Percentiles rank a stretch among this genome's conserved stretches.
Conservation (phyloP, 495 filamentous ascomycete genomes). For the Collariella sp. region DNA sequence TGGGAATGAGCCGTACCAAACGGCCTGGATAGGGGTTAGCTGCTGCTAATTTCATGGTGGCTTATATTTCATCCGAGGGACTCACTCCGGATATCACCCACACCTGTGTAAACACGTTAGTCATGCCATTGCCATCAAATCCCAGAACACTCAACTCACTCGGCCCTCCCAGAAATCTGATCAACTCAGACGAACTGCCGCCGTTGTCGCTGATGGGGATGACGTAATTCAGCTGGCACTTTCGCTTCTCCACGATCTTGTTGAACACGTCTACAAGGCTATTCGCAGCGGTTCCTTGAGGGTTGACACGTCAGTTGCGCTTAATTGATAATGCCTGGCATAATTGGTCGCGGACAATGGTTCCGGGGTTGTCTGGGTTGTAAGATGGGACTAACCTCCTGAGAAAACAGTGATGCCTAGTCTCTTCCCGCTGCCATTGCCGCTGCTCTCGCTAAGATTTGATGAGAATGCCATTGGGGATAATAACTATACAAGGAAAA, state of each 20-base stretch:
- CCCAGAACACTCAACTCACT: conserved; percentile 25
- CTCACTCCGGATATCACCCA: conserved; percentile 85
- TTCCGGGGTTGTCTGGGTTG: not conserved
- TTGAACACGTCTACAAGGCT: conserved; percentile 88
- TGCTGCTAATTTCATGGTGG: conserved; percentile 37
- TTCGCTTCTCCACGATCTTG: conserved; percentile 58
- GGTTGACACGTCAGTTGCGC: not conserved
- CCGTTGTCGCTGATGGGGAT: conserved; percentile 96
- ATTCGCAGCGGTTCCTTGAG: conserved; percentile 74
- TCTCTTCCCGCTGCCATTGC: conserved; percentile 9
- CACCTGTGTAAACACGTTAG: conserved; percentile 40
- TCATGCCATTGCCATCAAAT: not conserved
- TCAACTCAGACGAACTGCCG: conserved; percentile 82
- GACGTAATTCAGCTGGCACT: conserved; percentile 66
- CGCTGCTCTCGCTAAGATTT: not conserved
- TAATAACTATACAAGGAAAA: not conserved
- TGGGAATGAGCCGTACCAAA: conserved; percentile 82
- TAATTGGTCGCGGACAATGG: not conserved
- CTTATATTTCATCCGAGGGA: not conserved
- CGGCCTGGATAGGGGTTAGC: conserved; percentile 32
- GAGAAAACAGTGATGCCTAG: conserved; percentile 26
- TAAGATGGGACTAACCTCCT: no score
- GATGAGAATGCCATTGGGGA: not conserved
- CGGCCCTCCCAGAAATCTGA: conserved; percentile 86
- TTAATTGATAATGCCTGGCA: not conserved